Percentiles rank a stretch among this genome's conserved stretches.
Evolutionary conservation across 495 filamentous ascomycete species (phyloP).

Genomic region (Neurospora tetraspora): DNA sequence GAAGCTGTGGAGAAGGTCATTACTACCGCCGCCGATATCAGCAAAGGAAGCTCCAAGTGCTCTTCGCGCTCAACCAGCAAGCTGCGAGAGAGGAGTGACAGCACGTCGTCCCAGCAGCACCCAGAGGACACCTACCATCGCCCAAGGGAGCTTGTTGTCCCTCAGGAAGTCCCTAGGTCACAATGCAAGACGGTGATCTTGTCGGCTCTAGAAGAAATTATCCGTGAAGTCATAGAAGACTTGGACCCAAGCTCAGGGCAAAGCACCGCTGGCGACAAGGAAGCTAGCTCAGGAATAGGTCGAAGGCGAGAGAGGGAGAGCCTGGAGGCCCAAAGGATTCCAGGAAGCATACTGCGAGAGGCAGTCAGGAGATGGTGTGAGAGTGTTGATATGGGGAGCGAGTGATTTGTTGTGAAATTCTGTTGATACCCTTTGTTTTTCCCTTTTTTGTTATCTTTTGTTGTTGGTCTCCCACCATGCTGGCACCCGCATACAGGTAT

Average conservation of each 20-base stretch:
- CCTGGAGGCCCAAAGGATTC: neutral
- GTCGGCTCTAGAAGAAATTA: slow-evolving; percentile 37
- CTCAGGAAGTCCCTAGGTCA: slow-evolving; percentile 31
- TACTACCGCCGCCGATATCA: slow-evolving; percentile 26
- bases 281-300: slow-evolving; percentile 5
- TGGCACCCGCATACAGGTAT: neutral
- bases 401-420: slow-evolving; percentile 8
- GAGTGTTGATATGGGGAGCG: slow-evolving; percentile 25
- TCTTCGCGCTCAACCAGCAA: slow-evolving; percentile 36
- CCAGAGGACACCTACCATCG: neutral
- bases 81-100: slow-evolving; percentile 29
- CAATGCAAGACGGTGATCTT: slow-evolving; percentile 39
- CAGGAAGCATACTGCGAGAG: slow-evolving; percentile 29
- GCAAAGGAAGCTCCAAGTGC: slow-evolving; percentile 30
- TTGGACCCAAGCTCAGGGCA: slow-evolving; percentile 9
- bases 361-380: slow-evolving; percentile 37
- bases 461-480: neutral
- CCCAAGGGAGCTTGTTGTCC: neutral
- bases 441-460: neutral
- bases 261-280: slow-evolving; percentile 4
- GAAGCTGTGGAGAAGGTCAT: slow-evolving; percentile 72
- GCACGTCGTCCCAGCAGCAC: slow-evolving; percentile 14
- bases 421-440: neutral
- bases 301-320: slow-evolving; percentile 8
- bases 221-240: slow-evolving; percentile 32